phyloP scores from a whole-genome alignment of 352 stramenopile genomes.

The Phytopythium sindhum region DNA sequence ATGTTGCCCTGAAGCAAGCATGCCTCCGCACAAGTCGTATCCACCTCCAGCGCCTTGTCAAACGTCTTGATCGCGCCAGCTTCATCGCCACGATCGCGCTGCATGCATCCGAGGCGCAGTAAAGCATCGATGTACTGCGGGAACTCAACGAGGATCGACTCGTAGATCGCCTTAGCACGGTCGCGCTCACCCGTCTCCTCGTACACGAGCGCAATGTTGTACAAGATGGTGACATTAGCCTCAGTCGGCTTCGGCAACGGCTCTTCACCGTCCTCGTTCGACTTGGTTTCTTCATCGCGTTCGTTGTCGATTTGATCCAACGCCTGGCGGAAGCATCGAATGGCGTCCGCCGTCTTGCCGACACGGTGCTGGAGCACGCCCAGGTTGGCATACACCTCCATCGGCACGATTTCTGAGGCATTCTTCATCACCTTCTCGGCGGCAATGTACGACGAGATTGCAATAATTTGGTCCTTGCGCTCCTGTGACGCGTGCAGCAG shows the following conservation, averaged over 20 bases:
- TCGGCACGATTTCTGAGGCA: conserved; percentile 69
- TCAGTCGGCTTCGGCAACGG: conserved; percentile 46
- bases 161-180: conserved; percentile 90
- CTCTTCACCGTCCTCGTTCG: conserved; percentile 34
- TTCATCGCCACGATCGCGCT: conserved; percentile 92
- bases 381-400: conserved; percentile 84
- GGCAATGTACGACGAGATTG: conserved; percentile 88
- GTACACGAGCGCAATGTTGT: conserved; percentile 95
- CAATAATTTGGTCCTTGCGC: conserved; percentile 86
- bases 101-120: conserved; percentile 92
- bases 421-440: conserved; percentile 87
- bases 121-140: conserved; percentile 95
- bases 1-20: conserved; percentile 96
- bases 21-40: conserved; percentile 90
- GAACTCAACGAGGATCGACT: conserved; percentile 91
- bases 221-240: conserved; percentile 92
- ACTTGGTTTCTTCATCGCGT: conserved; percentile 36
- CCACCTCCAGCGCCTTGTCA: conserved; percentile 90
- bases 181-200: conserved; percentile 91
- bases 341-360: conserved; percentile 88
- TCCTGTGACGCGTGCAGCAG: conserved; percentile 74
- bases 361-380: conserved; percentile 80
- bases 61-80: conserved; percentile 88
- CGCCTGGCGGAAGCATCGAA: conserved; percentile 88
- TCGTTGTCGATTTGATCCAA: conserved; percentile 52